These are phyloP conservation scores for Kuraishia hungarica DNA, from an alignment of 805 yeast genomes.

Conservation along the genomic window DNA sequence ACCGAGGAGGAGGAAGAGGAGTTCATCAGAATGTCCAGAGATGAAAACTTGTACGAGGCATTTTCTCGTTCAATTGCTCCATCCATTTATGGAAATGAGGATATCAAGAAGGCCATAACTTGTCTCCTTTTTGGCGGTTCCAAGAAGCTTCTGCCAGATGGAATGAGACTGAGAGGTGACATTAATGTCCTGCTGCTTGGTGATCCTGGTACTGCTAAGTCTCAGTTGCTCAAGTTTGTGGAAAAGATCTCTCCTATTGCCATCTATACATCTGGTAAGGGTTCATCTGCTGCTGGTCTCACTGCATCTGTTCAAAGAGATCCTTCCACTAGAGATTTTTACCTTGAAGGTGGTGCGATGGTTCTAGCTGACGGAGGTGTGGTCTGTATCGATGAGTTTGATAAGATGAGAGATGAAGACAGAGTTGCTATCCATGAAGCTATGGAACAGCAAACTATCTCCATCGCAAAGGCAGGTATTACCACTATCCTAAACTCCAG, in stretches of 20 bases:
- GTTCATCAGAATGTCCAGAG: slow-evolving; percentile 69
- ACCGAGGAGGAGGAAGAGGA: slow-evolving; percentile 93
- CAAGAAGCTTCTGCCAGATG: slow-evolving; percentile 86
- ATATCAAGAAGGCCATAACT: slow-evolving; percentile 88
- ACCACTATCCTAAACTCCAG: slow-evolving; percentile 94
- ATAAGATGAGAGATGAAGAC: slow-evolving; percentile 98
- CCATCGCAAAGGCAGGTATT: slow-evolving; percentile 98
- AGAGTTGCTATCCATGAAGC: slow-evolving; percentile 99
- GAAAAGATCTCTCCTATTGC: slow-evolving; percentile 93
- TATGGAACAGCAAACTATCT: slow-evolving; percentile 98
- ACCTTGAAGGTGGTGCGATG: slow-evolving; percentile 99
- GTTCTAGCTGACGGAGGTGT: slow-evolving; percentile 99
- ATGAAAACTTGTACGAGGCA: slow-evolving; percentile 79
- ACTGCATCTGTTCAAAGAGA: slow-evolving; percentile 98
- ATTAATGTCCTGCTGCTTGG: slow-evolving; percentile 89
- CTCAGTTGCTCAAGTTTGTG: slow-evolving; percentile 90
- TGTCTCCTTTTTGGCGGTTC: slow-evolving; percentile 94
- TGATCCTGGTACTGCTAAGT: slow-evolving; percentile 99
- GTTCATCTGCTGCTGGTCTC: slow-evolving; percentile 98
- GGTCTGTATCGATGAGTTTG: slow-evolving; percentile 98
- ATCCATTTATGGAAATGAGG: slow-evolving; percentile 88
- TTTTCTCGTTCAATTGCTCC: slow-evolving; percentile 91
- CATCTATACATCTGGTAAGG: slow-evolving; percentile 96
- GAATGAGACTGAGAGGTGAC: slow-evolving; percentile 95
- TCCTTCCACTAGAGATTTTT: slow-evolving; percentile 79